These are phyloP conservation scores for Camptophora hylomeconis DNA, from an alignment of 2,329 filamentous ascomycete genomes.

Conservation along the genomic window DNA sequence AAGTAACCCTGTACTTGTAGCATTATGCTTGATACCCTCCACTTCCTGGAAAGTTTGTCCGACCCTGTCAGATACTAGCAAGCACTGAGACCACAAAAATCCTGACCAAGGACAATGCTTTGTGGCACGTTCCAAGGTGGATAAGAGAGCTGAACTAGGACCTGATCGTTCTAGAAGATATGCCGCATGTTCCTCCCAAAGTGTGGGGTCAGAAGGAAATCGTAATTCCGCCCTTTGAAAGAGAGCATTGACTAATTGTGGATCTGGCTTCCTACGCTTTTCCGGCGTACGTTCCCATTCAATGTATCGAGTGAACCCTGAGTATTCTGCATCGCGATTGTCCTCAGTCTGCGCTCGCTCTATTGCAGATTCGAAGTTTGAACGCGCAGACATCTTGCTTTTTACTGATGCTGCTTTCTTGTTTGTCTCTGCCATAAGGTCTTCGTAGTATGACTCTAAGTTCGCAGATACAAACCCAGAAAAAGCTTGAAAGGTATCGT, in stretches of 20 bases:
- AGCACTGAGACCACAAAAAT: conserved; percentile 76
- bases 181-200: conserved; percentile 76
- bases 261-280: conserved; percentile 29
- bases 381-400: conserved; percentile 38
- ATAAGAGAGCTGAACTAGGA: conserved; percentile 53
- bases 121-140: conserved; percentile 72
- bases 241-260: conserved; percentile 45
- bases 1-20: conserved; percentile 72
- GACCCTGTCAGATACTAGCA: conserved; percentile 71
- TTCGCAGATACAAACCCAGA: conserved; percentile 47
- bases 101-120: conserved; percentile 91
- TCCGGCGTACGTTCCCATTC: conserved; percentile 61
- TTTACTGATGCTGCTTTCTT: conserved; percentile 40
- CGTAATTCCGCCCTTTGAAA: conserved; percentile 66
- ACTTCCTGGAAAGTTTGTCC: conserved; percentile 65
- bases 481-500: conserved; percentile 45
- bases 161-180: conserved; percentile 48
- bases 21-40: conserved; percentile 80
- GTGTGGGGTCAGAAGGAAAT: conserved; percentile 58
- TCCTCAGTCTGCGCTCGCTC: conserved; percentile 37
- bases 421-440: conserved; percentile 43
- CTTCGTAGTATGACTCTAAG: conserved; percentile 33
- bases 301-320: conserved; percentile 54
- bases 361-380: conserved; percentile 41
- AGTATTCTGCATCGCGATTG: conserved; percentile 41